phyloP scores from a whole-genome alignment of 2,329 filamentous ascomycete genomes.

The Stachybotrys chlorohalonatus region DNA sequence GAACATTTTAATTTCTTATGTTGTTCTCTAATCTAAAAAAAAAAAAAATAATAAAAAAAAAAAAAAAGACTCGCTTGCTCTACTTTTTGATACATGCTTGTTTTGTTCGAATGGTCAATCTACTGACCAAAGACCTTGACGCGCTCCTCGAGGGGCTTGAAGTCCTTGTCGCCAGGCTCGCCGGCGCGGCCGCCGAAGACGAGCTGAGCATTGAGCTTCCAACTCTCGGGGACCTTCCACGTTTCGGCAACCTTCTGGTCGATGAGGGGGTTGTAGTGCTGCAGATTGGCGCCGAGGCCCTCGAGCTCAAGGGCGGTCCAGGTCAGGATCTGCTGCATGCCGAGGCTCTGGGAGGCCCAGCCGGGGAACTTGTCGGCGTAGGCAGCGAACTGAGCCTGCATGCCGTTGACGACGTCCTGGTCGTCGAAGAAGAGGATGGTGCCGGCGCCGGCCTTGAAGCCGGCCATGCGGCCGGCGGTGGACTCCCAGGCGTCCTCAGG shows the following conservation, averaged over 20 bases:
- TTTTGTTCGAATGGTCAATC: conserved; percentile 3
- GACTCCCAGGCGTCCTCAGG: conserved; percentile 52
- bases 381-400: conserved; percentile 59
- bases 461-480: conserved; percentile 33
- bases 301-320: conserved; percentile 80
- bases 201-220: conserved; percentile 74
- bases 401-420: conserved; percentile 51
- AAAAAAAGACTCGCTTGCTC: background rate
- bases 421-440: conserved; percentile 88
- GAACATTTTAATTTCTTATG: too few relatives aligned
- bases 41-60: background rate
- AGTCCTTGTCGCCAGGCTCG: conserved; percentile 53
- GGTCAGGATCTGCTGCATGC: conserved; percentile 67
- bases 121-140: conserved; percentile 55
- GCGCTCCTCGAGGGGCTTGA: conserved; percentile 55
- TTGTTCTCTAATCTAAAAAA: too few relatives aligned
- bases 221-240: conserved; percentile 63
- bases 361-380: conserved; percentile 73
- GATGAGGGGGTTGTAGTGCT: conserved; percentile 88
- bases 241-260: conserved; percentile 59
- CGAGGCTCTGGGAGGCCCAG: conserved; percentile 70
- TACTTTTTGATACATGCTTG: background rate
- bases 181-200: conserved; percentile 65
- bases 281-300: conserved; percentile 78
- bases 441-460: conserved; percentile 66